These are phyloP conservation scores for Geosmithia morbida DNA, from an alignment of 2,329 filamentous ascomycete genomes.

Conservation along the genomic window DNA sequence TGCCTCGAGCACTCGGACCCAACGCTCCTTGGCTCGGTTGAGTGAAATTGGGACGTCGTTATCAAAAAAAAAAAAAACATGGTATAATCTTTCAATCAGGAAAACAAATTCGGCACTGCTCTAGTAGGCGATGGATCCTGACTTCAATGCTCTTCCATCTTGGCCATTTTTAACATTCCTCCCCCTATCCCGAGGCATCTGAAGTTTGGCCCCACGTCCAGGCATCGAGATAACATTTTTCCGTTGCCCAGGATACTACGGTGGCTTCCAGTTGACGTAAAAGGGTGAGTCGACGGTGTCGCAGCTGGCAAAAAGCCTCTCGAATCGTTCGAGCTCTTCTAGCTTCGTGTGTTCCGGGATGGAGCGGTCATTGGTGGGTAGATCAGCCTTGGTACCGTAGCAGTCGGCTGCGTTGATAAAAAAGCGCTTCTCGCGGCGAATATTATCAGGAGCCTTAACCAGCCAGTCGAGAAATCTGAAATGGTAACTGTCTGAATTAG, in stretches of 20 bases:
- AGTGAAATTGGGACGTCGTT: slow-evolving; percentile 31
- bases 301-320: slow-evolving; percentile 37
- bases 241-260: slow-evolving; percentile 65
- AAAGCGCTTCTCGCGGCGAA: slow-evolving; percentile 52
- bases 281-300: slow-evolving; percentile 25
- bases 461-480: slow-evolving; percentile 40
- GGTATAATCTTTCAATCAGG: slow-evolving; percentile 42
- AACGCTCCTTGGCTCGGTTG: slow-evolving; percentile 25
- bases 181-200: slow-evolving; percentile 11
- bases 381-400: slow-evolving; percentile 39
- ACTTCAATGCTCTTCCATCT: slow-evolving; percentile 50
- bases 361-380: slow-evolving; percentile 9
- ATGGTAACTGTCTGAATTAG: not conserved
- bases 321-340: slow-evolving; percentile 22
- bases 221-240: slow-evolving; percentile 46
- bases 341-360: slow-evolving; percentile 18
- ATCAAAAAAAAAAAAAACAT: no score
- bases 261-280: slow-evolving; percentile 51
- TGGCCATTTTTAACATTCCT: slow-evolving; percentile 22
- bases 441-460: slow-evolving; percentile 49
- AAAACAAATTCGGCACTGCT: slow-evolving; percentile 42
- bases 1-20: slow-evolving; percentile 35
- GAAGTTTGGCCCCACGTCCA: slow-evolving; percentile 37
- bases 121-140: slow-evolving; percentile 57
- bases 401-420: slow-evolving; percentile 49